These are phyloP conservation scores for Nakazawaea anatomiae DNA, from an alignment of 805 yeast species.

Conservation along the genomic window DNA sequence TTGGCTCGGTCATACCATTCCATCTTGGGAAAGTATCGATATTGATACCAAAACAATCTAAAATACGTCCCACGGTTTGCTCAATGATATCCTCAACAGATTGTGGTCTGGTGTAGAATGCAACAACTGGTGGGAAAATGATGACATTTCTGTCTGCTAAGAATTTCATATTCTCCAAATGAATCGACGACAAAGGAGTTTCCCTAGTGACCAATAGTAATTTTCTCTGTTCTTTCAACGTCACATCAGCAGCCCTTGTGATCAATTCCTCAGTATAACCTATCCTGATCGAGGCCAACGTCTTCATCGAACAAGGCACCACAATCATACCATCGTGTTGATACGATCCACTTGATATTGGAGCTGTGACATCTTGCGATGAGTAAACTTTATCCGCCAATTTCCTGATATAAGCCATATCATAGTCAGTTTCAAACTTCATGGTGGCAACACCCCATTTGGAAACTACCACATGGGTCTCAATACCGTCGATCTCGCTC, in stretches of 20 bases:
- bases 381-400: constrained; percentile 17
- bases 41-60: constrained; percentile 21
- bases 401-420: constrained; percentile 13
- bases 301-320: constrained; percentile 25
- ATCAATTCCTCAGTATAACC: constrained; percentile 24
- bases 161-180: constrained; percentile 21
- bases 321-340: constrained; percentile 26
- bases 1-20: constrained; percentile 16
- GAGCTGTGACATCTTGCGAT: constrained; percentile 21
- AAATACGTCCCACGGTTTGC: constrained; percentile 21
- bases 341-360: constrained; percentile 23
- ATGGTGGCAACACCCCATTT: constrained; percentile 25
- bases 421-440: constrained; percentile 22
- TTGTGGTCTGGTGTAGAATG: constrained; percentile 22
- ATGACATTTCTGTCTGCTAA: constrained; percentile 17
- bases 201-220: constrained; percentile 21
- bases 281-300: constrained; percentile 21
- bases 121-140: constrained; percentile 24
- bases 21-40: constrained; percentile 20
- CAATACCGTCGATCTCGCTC: constrained; percentile 13
- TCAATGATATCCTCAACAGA: constrained; percentile 19
- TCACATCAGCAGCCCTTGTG: constrained; percentile 24
- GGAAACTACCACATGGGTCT: constrained; percentile 21
- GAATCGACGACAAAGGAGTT: constrained; percentile 23
- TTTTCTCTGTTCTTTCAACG: constrained; percentile 21